Evolutionary conservation across 148 eudicot genomes (phyloP).

Genomic region (Dysphania ambrosioides): DNA sequence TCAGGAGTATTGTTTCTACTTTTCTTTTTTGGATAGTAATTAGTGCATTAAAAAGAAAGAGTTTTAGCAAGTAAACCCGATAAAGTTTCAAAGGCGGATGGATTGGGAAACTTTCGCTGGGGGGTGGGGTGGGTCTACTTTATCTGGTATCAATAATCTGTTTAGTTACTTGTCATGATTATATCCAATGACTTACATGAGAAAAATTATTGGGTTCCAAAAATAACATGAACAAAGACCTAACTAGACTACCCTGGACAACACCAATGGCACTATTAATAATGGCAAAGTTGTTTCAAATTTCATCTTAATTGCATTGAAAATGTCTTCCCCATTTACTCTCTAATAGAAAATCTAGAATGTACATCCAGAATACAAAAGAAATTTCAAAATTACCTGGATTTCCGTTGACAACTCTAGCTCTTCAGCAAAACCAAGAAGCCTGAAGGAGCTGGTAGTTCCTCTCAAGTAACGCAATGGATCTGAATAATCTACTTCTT

Average conservation of each 20-base stretch:
- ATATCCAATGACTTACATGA: not conserved
- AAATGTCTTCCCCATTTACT: not conserved
- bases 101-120: too few relatives aligned
- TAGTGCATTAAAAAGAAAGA: too few relatives aligned
- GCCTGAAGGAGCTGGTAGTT: slow-evolving; percentile 59
- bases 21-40: too few relatives aligned
- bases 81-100: too few relatives aligned
- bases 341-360: not conserved
- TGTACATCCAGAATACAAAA: not conserved
- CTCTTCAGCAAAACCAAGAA: slow-evolving; percentile 77
- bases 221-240: not conserved
- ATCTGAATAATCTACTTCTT: slow-evolving; percentile 64
- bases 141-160: too few relatives aligned
- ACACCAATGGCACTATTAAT: not conserved
- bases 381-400: slow-evolving; percentile 51
- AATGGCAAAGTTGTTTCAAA: not conserved
- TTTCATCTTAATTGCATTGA: not conserved
- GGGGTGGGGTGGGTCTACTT: too few relatives aligned
- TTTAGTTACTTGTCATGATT: not conserved
- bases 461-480: slow-evolving; percentile 73
- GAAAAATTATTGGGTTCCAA: not conserved
- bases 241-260: not conserved
- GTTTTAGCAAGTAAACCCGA: too few relatives aligned
- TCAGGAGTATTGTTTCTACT: too few relatives aligned
- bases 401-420: slow-evolving; percentile 66